A percentile compares a stretch with the other conserved stretches of the same genome.
These are phyloP conservation scores for Pseudocercospora crystallina DNA, from an alignment of 2,329 filamentous ascomycete species.

Conservation along the genomic window DNA sequence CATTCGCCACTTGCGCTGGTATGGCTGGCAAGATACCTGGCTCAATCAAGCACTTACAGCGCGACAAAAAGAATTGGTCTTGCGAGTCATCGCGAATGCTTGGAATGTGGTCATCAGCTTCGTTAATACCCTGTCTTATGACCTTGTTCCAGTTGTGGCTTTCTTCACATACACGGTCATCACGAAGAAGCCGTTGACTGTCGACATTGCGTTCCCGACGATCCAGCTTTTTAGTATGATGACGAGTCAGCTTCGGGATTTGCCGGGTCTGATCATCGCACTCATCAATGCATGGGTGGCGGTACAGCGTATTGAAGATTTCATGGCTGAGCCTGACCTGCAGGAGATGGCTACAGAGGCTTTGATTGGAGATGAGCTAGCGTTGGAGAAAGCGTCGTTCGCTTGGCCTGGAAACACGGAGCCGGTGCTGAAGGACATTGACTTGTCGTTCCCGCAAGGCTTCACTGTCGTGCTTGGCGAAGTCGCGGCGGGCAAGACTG, in stretches of 20 bases:
- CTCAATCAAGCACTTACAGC: conserved; percentile 67
- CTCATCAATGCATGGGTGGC: conserved; percentile 81
- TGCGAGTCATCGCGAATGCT: conserved; percentile 63
- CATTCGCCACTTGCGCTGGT: conserved; percentile 77
- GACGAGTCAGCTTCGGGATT: conserved; percentile 68
- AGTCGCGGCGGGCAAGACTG: conserved; percentile 64
- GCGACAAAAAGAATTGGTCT: conserved; percentile 65
- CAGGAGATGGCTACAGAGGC: conserved; percentile 38
- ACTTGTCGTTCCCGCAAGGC: conserved; percentile 55
- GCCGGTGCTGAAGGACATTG: conserved; percentile 56
- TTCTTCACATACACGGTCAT: conserved; percentile 79
- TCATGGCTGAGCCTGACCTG: conserved; percentile 84
- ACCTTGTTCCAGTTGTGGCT: conserved; percentile 74
- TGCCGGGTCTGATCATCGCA: conserved; percentile 73
- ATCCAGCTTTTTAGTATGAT: conserved; percentile 77
- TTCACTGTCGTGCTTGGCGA: conserved; percentile 64
- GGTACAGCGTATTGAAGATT: conserved; percentile 76
- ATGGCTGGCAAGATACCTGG: conserved; percentile 79
- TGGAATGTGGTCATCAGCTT: conserved; percentile 65
- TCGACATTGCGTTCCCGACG: conserved; percentile 85
- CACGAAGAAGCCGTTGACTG: conserved; percentile 64
- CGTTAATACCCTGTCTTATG: conserved; percentile 69
- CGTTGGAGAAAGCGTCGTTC: conserved; percentile 67
- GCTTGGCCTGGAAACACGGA: conserved; percentile 71
- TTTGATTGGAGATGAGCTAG: conserved; percentile 36